Percentiles rank a stretch among this genome's conserved stretches.
phyloP scores from a whole-genome alignment of 164 flowering plant genomes.

The Protea cynaroides region DNA sequence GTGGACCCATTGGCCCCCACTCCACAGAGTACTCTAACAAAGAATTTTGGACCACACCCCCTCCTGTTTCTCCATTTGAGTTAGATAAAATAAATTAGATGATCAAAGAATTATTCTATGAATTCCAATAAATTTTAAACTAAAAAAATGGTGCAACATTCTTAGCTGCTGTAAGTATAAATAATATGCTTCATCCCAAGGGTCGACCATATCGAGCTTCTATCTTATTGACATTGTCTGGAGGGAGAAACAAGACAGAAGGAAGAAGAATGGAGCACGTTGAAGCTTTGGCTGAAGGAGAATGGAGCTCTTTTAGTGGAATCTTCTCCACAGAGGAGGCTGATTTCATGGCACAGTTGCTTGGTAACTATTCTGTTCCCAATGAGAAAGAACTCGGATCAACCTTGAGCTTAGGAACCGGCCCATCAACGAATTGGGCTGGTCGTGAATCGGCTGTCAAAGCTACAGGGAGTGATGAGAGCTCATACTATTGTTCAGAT shows the following conservation, averaged over 20 bases:
- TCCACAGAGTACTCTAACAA: conserved; percentile 33
- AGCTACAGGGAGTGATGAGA: too few species aligned
- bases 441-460: conserved; percentile 12
- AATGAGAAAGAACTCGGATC: conserved; percentile 15
- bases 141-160: conserved; percentile 35
- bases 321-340: conserved; percentile 48
- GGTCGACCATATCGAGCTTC: background rate
- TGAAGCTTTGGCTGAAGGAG: conserved; percentile 10
- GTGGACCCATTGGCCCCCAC: conserved; percentile 21
- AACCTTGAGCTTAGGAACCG: too few species aligned
- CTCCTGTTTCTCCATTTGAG: too few species aligned
- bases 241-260: too few species aligned
- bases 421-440: conserved; percentile 22
- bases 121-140: conserved; percentile 25
- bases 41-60: conserved; percentile 17
- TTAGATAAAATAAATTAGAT: conserved; percentile 7
- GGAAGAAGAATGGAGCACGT: conserved; percentile 11
- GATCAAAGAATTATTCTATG: conserved; percentile 19
- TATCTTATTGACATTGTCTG: too few species aligned
- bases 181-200: conserved; percentile 22
- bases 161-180: conserved; percentile 26
- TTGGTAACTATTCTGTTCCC: conserved; percentile 22
- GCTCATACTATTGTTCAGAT: too few species aligned
- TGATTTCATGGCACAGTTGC: conserved; percentile 64
- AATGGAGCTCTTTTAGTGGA: conserved; percentile 22